These are phyloP conservation scores for Cucumis hystrix DNA, from an alignment of 306 rosid species.

Conservation along the genomic window DNA sequence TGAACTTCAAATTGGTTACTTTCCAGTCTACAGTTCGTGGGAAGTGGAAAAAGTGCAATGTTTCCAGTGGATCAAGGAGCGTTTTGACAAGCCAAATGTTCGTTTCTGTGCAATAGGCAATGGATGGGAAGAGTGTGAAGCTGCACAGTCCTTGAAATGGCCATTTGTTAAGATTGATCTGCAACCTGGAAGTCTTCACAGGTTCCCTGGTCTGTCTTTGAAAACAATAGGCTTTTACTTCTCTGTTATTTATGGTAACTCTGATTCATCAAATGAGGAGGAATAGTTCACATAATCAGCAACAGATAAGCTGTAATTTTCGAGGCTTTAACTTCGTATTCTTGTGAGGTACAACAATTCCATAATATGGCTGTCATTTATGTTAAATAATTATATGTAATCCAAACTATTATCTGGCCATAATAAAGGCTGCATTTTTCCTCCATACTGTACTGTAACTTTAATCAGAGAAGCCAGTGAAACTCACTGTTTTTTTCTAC, in stretches of 20 bases:
- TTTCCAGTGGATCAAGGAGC: constrained; percentile 68
- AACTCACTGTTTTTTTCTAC: neutral
- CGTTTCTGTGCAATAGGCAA: constrained; percentile 82
- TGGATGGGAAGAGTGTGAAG: constrained; percentile 94
- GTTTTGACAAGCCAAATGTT: constrained; percentile 49
- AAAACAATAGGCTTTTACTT: constrained; percentile 50
- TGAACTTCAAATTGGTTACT: neutral
- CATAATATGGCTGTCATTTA: neutral
- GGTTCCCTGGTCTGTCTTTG: constrained; percentile 89
- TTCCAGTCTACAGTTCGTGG: constrained; percentile 87
- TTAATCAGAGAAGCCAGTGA: neutral
- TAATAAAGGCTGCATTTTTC: neutral
- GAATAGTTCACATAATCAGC: constrained; percentile 20
- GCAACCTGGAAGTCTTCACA: constrained; percentile 53
- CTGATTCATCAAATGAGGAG: constrained; percentile 29
- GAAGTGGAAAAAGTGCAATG: constrained; percentile 74
- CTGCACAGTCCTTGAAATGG: constrained; percentile 72
- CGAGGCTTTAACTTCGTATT: constrained; percentile 5
- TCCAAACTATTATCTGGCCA: neutral
- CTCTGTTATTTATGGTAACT: constrained; percentile 60
- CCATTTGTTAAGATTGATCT: constrained; percentile 71
- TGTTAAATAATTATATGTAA: neutral
- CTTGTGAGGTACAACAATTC: neutral
- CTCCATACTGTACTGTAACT: neutral
- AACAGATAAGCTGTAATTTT: constrained; percentile 8